phyloP scores from a whole-genome alignment of 1,284 basidiomycete genomes.

The Athelia psychrophila region DNA sequence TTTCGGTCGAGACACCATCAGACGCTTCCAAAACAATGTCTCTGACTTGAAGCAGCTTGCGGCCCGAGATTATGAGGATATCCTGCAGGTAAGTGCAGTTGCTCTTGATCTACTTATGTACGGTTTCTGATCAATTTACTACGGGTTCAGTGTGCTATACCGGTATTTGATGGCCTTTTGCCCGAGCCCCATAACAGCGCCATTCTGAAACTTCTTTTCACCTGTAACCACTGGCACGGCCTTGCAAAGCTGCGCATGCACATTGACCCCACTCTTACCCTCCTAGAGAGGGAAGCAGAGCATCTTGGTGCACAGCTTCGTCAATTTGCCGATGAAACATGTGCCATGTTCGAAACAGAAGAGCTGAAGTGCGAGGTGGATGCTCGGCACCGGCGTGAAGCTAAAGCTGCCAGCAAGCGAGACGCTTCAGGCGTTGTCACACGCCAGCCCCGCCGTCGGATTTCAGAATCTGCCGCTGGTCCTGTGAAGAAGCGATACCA shows the following conservation, averaged over 20 bases:
- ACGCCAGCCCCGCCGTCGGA: too few species aligned
- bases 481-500: constrained; percentile 16
- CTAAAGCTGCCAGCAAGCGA: neutral
- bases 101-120: neutral
- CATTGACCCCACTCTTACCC: constrained; percentile 19
- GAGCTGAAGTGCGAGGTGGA: constrained; percentile 23
- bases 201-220: constrained; percentile 23
- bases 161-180: constrained; percentile 31
- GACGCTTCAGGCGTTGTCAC: too few species aligned
- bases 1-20: constrained; percentile 16
- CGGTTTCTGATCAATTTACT: neutral
- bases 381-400: constrained; percentile 9
- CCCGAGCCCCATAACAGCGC: constrained; percentile 18
- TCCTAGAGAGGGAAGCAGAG: constrained; percentile 17
- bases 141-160: constrained; percentile 26
- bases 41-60: constrained; percentile 17
- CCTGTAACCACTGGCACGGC: constrained; percentile 28
- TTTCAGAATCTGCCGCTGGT: too few species aligned
- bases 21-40: constrained; percentile 11
- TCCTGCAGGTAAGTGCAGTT: constrained; percentile 14
- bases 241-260: constrained; percentile 31
- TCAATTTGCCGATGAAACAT: constrained; percentile 16
- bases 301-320: constrained; percentile 17
- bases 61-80: constrained; percentile 19
- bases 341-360: constrained; percentile 14